phyloP scores from a whole-genome alignment of 2,329 filamentous ascomycete species.

The Sarocladium strictum region DNA sequence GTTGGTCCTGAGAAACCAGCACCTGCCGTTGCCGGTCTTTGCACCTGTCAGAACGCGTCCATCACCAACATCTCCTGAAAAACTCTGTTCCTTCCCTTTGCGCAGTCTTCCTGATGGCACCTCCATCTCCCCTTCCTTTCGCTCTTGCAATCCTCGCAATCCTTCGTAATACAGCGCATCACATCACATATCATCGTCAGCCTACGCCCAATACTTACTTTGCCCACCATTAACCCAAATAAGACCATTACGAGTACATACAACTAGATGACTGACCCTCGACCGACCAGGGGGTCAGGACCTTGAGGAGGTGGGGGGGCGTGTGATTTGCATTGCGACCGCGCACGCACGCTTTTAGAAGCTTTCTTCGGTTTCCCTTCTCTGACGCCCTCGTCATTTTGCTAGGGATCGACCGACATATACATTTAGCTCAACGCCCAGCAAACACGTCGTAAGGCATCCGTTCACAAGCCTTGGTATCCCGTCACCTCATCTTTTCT shows the following conservation, averaged over 20 bases:
- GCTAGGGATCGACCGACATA: background rate
- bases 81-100: no score
- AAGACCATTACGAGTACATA: constrained; percentile 7
- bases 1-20: no score
- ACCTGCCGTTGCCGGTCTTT: no score
- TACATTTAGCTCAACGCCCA: background rate
- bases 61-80: no score
- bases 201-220: background rate
- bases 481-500: no score
- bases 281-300: background rate
- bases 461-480: no score
- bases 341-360: background rate
- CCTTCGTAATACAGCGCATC: background rate
- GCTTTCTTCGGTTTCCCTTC: background rate
- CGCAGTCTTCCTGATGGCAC: no score
- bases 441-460: background rate
- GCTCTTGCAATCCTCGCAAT: background rate
- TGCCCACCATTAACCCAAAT: constrained; percentile 3
- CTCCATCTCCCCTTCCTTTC: background rate
- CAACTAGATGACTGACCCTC: background rate
- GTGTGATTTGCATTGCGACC: background rate
- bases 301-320: background rate
- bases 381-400: constrained; percentile 2
- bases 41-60: no score
- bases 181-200: no score